Evolutionary conservation across 2,329 filamentous ascomycete genomes (phyloP).

Genomic region (Apiospora koreana): DNA sequence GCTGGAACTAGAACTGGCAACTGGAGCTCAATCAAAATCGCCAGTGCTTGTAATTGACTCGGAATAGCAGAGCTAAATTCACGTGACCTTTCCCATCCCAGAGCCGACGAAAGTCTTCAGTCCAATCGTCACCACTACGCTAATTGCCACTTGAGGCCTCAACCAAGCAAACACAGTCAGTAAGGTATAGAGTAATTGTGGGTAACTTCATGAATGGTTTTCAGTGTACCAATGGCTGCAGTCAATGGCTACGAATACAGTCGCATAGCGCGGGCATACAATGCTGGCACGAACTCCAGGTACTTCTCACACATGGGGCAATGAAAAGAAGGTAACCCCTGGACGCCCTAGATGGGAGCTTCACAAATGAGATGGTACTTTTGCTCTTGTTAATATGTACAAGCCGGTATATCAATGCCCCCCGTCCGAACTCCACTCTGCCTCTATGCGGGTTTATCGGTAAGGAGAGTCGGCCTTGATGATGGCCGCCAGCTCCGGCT

Average conservation of each 20-base stretch:
- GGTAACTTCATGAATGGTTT: neutral
- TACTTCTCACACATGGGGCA: neutral
- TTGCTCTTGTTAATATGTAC: constrained; percentile 17
- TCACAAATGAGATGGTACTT: constrained; percentile 12
- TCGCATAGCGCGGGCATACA: neutral
- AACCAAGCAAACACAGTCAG: no score
- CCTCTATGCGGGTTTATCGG: constrained; percentile 56
- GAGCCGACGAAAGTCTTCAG: neutral
- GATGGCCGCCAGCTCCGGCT: constrained; percentile 90
- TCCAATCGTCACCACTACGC: neutral
- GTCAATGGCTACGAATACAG: neutral
- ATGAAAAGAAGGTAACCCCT: neutral
- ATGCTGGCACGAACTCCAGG: neutral
- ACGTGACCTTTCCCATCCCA: neutral
- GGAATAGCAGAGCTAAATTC: neutral
- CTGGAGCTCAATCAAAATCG: neutral
- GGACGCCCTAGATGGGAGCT: neutral
- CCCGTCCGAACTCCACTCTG: constrained; percentile 1
- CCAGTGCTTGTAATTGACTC: neutral
- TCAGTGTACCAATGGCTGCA: neutral
- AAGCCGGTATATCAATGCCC: constrained; percentile 11
- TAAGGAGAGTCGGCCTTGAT: constrained; percentile 94
- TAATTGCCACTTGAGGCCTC: neutral
- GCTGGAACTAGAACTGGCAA: no score
- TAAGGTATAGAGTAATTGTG: neutral